Base-by-base conservation (phyloP, 2,329 filamentous ascomycete genomes). In the Aspergillus fructus region DNA sequence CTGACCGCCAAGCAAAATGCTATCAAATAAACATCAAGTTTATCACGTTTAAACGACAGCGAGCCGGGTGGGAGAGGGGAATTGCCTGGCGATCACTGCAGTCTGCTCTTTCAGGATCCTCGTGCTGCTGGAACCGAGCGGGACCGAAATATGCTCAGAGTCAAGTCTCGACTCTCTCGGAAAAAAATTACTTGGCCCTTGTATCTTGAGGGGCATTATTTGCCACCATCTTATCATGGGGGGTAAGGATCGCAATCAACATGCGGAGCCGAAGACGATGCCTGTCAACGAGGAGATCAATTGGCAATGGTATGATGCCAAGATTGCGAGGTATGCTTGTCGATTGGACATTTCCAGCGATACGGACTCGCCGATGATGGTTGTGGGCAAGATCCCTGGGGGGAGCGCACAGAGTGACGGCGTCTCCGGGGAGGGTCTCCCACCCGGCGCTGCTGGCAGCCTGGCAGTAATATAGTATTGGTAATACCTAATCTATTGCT, bases 281-380 rank as follows among this genome's bases (percentile, higher is more conserved):
- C 43, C 40, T 39, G 37, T 48, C 39, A 42, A 52, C 56, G 53
- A 54, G 47, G 54, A 43, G 40, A 55, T 45, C 42, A 54, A 52
- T 56, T 59, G 40, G 41, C 40, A 55, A 58, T 59, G 52, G 55
- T 49, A 59, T 47, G 47, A 56, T 57, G 60, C 60, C 60, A 59
- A 61, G 60, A 59, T 57, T 49, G 46, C 19, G 51, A 51, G 49
- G 55, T 55, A 54, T 55, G 55, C 56, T 59, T 50, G 59, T 47
- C 50, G 49, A 49, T 17, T 34, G 30, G 13, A 51, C 52, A 50
- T 46, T 59, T 40, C 57, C 55, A 61, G 40, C 46, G 27, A 56
- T 51, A 65, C 64, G 64, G 64, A 65, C 59, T 62, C 60, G 59
- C 63, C 64, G 64, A 66, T 61, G 63, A 62, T 57, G 62, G 53